Conservation (phyloP, 805 yeast species). For the Myxozyma melibiosi region DNA sequence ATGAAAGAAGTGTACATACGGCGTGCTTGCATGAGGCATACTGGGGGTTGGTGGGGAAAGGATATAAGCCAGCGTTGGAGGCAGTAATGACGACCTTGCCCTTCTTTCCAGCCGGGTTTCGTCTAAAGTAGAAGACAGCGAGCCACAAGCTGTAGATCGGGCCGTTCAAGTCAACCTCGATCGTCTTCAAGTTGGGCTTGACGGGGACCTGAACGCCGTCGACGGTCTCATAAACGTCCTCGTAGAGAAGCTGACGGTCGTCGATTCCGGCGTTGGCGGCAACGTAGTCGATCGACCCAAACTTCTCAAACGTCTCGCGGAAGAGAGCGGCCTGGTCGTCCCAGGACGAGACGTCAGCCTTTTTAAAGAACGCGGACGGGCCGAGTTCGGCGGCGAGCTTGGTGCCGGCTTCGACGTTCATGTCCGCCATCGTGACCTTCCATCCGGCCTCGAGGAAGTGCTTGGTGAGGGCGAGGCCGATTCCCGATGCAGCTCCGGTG, state of each 20-base stretch:
- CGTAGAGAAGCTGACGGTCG: slow-evolving; percentile 8
- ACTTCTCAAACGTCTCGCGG: slow-evolving; percentile 9
- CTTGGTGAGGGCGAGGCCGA: slow-evolving; percentile 20
- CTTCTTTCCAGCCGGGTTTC: slow-evolving; percentile 12
- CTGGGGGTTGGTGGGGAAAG: slow-evolving; percentile 15
- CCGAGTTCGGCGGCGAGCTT: neutral
- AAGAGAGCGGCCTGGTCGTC: slow-evolving; percentile 15
- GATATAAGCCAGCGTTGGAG: slow-evolving; percentile 14
- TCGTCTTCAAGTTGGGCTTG: slow-evolving; percentile 8
- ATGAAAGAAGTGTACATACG: neutral
- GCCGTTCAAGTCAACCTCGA: slow-evolving; percentile 16
- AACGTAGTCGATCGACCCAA: slow-evolving; percentile 14
- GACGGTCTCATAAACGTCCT: neutral
- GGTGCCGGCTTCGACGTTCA: neutral
- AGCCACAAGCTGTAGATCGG: slow-evolving; percentile 12
- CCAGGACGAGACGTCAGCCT: slow-evolving; percentile 19
- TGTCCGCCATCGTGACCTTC: slow-evolving; percentile 18
- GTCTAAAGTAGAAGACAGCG: slow-evolving; percentile 10
- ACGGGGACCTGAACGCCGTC: slow-evolving; percentile 7
- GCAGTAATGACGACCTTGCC: slow-evolving; percentile 11
- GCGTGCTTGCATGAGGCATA: slow-evolving; percentile 15
- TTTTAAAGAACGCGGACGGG: neutral
- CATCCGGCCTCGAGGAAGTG: slow-evolving; percentile 5
- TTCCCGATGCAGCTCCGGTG: slow-evolving; percentile 26
- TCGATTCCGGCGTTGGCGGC: slow-evolving; percentile 22